Percentiles rank a stretch among this genome's conserved stretches.
Conservation (phyloP, 2,329 filamentous ascomycete species). For the Colletotrichum chlorophyti region DNA sequence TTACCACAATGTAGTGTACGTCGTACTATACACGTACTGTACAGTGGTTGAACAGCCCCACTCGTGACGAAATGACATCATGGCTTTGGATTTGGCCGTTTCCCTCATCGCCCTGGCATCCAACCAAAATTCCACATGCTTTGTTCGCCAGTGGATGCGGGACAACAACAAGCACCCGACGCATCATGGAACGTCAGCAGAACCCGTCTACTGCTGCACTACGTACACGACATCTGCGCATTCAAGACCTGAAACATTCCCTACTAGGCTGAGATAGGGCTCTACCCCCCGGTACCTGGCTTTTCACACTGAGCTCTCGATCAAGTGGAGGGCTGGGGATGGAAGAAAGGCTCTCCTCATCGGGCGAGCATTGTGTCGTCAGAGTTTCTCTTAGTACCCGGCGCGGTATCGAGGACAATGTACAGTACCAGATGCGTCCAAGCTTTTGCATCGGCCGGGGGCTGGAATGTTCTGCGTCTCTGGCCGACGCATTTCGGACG, state of each 20-base stretch:
- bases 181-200: slow-evolving; percentile 20
- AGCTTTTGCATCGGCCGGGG: background rate
- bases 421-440: slow-evolving; percentile 16
- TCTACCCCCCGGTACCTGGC: no score
- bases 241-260: no score
- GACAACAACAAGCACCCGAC: no score
- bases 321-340: background rate
- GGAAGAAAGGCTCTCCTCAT: no score
- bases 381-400: no score
- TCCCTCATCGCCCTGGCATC: background rate
- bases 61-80: slow-evolving; percentile 20
- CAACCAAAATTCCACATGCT: slow-evolving; percentile 19
- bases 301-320: background rate
- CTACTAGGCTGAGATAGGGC: no score
- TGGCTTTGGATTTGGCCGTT: background rate
- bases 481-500: slow-evolving; percentile 5
- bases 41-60: slow-evolving; percentile 11
- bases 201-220: background rate
- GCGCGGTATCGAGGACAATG: no score
- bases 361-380: slow-evolving; percentile 6
- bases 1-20: no score
- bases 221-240: slow-evolving; percentile 2
- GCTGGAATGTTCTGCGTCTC: slow-evolving; percentile 24
- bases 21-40: no score
- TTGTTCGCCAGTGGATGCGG: no score